Percentiles rank a stretch among this genome's conserved stretches.
These are phyloP conservation scores for Sporisorium reilianum DNA, from an alignment of 1,284 basidiomycete species.

Conservation along the genomic window DNA sequence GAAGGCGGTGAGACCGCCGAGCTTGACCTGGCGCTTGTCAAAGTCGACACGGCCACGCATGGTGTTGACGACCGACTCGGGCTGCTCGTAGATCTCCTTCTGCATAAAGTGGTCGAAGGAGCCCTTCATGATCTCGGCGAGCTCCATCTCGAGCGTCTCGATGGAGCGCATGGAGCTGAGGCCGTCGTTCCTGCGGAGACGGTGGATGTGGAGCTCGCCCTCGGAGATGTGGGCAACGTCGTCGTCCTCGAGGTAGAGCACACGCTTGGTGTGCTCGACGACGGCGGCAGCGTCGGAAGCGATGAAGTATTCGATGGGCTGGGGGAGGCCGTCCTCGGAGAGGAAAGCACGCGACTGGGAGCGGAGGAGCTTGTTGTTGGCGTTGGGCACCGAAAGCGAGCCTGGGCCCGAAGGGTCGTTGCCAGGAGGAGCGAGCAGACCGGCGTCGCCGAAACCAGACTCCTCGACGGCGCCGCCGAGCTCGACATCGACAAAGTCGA, in stretches of 20 bases:
- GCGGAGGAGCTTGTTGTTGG: constrained; percentile 81
- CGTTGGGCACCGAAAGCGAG: constrained; percentile 58
- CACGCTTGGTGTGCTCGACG: constrained; percentile 98
- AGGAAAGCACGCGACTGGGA: constrained; percentile 98
- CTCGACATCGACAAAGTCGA: constrained; percentile 99
- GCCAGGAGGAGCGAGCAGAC: constrained; percentile 80
- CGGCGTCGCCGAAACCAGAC: constrained; percentile 50
- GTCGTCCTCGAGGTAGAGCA: constrained; percentile 98
- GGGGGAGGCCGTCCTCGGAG: constrained; percentile 96
- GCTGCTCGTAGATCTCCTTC: constrained; percentile 99
- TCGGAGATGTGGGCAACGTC: constrained; percentile 98
- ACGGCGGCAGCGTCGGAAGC: constrained; percentile 97
- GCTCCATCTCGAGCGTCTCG: constrained; percentile 98
- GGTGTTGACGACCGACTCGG: constrained; percentile 99
- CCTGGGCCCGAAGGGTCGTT: constrained; percentile 67
- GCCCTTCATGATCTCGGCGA: constrained; percentile 99
- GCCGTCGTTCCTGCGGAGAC: constrained; percentile 87
- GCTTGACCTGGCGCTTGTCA: constrained; percentile 88
- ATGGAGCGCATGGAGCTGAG: constrained; percentile 88
- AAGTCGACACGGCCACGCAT: constrained; percentile 99
- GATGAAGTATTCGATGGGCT: constrained; percentile 99
- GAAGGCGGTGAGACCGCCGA: constrained; percentile 95
- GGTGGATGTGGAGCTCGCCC: constrained; percentile 97
- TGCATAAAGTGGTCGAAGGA: constrained; percentile 99
- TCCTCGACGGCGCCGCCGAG: constrained; percentile 60